Base-by-base conservation (phyloP, 2,329 filamentous ascomycete genomes). In the Fusarium multiceps region DNA sequence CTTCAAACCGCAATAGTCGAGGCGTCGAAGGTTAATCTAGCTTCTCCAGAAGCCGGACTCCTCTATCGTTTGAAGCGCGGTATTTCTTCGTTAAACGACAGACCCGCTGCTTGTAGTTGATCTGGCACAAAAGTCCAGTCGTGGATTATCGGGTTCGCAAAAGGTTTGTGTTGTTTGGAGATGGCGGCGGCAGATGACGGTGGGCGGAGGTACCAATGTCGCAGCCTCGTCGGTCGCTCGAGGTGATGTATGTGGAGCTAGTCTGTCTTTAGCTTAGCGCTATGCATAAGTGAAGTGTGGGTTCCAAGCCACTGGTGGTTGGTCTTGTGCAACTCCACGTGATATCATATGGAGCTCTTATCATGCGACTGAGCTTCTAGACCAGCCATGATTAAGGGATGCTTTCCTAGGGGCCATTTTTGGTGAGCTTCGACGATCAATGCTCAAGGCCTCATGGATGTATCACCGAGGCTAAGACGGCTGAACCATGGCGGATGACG, bases 401-500 rank as follows among this genome's bases (percentile, higher is more conserved):
- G 37, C 32, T 46, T 45, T 43, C 27, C 32, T 23, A 55, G 47
- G 28, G 53, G 55, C 63, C 59, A 63, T 43, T 30, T 37, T 53
- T 34, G 23, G 49, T 55, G 55, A 59, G 30, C 42, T 50, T 60
- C 45, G 48, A 14, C 20, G 34, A 28, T 41, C 37, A 42, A 30
- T 34, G 50, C 20, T 41, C 21, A 42, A 57, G 61, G 66, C 75
- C 63, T 75, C 60, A 78, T 78, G 77, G 76, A 76, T 67, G 56
- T 47, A 40, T 50, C 55, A 41, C 30, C 55, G 59, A 75, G 63
- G 55, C 49, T 48, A 51, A 55, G 51, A 66, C 61, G 70, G 69
- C 70, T 73, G 66, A 65, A 75, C 66, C 75, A 92, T 92, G 90
- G 88, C 87, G 79, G 83, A 88, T 82, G 84, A 87, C 75, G 80